Conservation (phyloP, 1,284 basidiomycete species). For the Lentinus polychrous region DNA sequence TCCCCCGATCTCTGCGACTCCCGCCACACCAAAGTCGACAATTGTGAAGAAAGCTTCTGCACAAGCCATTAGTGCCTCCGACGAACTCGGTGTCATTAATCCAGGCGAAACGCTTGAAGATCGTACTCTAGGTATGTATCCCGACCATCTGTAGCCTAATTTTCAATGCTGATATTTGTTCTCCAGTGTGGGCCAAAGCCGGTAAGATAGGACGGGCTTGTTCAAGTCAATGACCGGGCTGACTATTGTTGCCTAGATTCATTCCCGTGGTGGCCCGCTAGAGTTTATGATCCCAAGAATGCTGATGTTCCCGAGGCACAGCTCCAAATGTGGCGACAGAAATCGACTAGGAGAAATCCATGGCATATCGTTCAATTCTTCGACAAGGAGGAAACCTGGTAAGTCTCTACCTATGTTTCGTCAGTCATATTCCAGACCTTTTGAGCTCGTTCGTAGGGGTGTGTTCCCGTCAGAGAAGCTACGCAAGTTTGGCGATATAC, state of each 20-base stretch:
- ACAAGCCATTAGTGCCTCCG: neutral
- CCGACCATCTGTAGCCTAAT: neutral
- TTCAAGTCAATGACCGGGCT: neutral
- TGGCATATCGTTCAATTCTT: constrained; percentile 44
- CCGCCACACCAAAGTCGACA: neutral
- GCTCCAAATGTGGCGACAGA: constrained; percentile 15
- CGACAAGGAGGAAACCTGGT: constrained; percentile 36
- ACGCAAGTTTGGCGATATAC: constrained; percentile 8
- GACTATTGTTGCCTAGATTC: constrained; percentile 21
- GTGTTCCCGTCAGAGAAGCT: constrained; percentile 6
- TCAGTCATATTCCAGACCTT: neutral
- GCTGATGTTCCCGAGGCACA: constrained; percentile 32
- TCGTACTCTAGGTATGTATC: constrained; percentile 30
- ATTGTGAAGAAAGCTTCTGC: neutral
- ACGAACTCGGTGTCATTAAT: constrained; percentile 13
- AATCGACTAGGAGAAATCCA: constrained; percentile 11
- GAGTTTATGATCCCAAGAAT: constrained; percentile 34
- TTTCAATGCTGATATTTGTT: constrained; percentile 2
- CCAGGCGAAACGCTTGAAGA: constrained; percentile 26
- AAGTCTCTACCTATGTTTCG: constrained; percentile 6
- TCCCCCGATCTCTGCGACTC: neutral
- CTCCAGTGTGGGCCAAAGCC: constrained; percentile 37
- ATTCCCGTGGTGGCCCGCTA: constrained; percentile 39
- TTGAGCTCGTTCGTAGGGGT: constrained; percentile 1
- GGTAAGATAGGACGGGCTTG: constrained; percentile 20